Evolutionary conservation across 345 rosid species (phyloP).

Genomic region (Populus euphratica): DNA sequence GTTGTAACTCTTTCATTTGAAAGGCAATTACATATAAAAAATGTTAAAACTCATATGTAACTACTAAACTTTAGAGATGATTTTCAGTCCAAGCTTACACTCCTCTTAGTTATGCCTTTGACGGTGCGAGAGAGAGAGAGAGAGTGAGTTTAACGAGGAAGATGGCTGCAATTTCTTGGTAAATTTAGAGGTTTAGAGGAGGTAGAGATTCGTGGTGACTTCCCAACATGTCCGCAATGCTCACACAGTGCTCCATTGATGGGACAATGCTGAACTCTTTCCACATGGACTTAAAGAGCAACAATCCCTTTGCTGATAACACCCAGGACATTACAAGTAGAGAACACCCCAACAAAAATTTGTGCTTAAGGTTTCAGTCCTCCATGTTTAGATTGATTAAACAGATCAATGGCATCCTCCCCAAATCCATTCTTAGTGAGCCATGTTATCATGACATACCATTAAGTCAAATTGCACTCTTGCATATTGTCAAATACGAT

Average conservation of each 20-base stretch:
- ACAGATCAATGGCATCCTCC: slow-evolving; percentile 80
- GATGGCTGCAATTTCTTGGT: too few species aligned
- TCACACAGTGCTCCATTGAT: slow-evolving; percentile 53
- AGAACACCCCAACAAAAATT: slow-evolving; percentile 55
- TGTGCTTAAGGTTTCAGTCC: slow-evolving; percentile 58
- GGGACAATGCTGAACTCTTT: slow-evolving; percentile 57
- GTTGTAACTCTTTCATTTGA: too few species aligned
- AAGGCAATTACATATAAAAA: too few species aligned
- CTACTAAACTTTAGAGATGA: too few species aligned
- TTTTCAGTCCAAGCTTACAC: too few species aligned
- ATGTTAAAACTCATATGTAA: too few species aligned
- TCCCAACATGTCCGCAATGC: slow-evolving; percentile 67
- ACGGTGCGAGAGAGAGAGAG: too few species aligned
- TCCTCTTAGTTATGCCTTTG: too few species aligned
- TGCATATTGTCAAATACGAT: slow-evolving; percentile 51
- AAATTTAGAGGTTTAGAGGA: too few species aligned
- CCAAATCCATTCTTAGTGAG: slow-evolving; percentile 66
- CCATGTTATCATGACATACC: slow-evolving; percentile 61
- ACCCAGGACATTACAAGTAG: slow-evolving; percentile 57
- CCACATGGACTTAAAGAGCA: slow-evolving; percentile 66
- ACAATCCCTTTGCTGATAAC: slow-evolving; percentile 74
- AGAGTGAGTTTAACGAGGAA: too few species aligned
- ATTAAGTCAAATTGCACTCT: slow-evolving; percentile 48
- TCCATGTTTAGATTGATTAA: slow-evolving; percentile 52
- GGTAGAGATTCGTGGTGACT: background rate